phyloP scores from a whole-genome alignment of 495 filamentous ascomycete species.

The Durotheca rogersii region DNA sequence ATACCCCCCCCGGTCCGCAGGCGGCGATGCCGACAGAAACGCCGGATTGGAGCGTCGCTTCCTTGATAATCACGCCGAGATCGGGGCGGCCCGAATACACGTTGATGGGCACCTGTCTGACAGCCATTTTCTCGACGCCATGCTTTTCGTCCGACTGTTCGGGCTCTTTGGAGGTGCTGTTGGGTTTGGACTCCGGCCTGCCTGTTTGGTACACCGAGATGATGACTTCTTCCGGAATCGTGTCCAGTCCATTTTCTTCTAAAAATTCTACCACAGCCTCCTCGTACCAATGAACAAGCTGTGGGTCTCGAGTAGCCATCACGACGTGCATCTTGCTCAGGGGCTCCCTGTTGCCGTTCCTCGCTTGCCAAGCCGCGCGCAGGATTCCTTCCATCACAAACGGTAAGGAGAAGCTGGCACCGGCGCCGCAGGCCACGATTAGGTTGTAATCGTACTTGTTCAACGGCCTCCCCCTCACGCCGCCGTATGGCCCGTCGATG shows the following conservation, averaged over 20 bases:
- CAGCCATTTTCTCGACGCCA: not conserved
- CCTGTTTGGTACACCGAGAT: constrained; percentile 29
- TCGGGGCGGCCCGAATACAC: constrained; percentile 38
- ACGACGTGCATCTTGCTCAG: constrained; percentile 34
- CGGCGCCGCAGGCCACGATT: constrained; percentile 57
- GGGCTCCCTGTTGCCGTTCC: not conserved
- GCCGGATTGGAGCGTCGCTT: constrained; percentile 24
- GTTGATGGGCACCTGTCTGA: constrained; percentile 16
- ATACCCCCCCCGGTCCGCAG: constrained; percentile 54
- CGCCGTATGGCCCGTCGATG: constrained; percentile 78
- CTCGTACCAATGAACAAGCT: constrained; percentile 36
- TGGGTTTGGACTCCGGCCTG: constrained; percentile 6
- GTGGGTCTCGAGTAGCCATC: constrained; percentile 36
- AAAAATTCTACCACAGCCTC: constrained; percentile 29
- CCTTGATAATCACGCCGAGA: constrained; percentile 39
- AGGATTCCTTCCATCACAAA: constrained; percentile 37
- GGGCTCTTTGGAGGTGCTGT: constrained; percentile 16
- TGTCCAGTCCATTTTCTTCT: constrained; percentile 20
- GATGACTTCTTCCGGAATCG: constrained; percentile 14
- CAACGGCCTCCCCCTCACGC: constrained; percentile 36
- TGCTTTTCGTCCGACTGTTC: constrained; percentile 12
- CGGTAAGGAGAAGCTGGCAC: constrained; percentile 53
- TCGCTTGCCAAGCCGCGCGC: constrained; percentile 10
- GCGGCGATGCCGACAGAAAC: constrained; percentile 47
- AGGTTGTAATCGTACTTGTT: constrained; percentile 41